Conservation (phyloP, 129 eudicot species). For the Helianthus tuberosus region DNA sequence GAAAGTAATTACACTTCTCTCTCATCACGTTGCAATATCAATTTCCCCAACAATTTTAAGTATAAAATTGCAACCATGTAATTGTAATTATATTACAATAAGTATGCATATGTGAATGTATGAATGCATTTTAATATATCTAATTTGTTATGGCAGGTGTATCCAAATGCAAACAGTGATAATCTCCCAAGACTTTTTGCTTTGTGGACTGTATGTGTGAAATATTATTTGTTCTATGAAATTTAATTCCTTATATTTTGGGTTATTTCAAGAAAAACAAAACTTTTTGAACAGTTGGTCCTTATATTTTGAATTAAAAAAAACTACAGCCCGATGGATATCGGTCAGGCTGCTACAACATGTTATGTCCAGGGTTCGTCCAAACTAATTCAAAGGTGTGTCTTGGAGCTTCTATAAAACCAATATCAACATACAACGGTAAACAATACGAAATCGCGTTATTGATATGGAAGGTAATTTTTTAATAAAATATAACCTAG, state of each 20-base stretch:
- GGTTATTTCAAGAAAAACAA: background rate
- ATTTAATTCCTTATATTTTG: background rate
- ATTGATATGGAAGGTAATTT: slow-evolving; percentile 75
- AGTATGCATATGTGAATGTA: too few species aligned
- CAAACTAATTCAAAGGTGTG: slow-evolving; percentile 66
- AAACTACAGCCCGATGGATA: slow-evolving; percentile 68
- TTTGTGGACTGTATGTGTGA: slow-evolving; percentile 89
- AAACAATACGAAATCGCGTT: slow-evolving; percentile 65
- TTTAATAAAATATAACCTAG: background rate
- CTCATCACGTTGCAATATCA: too few species aligned
- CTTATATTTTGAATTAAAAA: background rate
- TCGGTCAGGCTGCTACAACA: slow-evolving; percentile 81
- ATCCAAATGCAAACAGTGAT: slow-evolving; percentile 68
- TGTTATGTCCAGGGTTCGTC: slow-evolving; percentile 85
- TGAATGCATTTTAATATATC: slow-evolving; percentile 12
- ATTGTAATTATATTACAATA: too few species aligned
- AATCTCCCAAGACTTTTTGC: slow-evolving; percentile 77
- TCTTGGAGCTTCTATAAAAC: slow-evolving; percentile 79
- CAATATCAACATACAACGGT: slow-evolving; percentile 65
- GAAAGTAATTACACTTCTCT: too few species aligned
- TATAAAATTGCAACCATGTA: too few species aligned
- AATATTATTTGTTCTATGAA: background rate
- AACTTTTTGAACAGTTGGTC: background rate
- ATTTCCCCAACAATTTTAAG: too few species aligned
- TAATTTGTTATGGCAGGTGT: slow-evolving; percentile 51